Conservation (phyloP, 345 rosid genomes). For the Eutrema heterophyllum region DNA sequence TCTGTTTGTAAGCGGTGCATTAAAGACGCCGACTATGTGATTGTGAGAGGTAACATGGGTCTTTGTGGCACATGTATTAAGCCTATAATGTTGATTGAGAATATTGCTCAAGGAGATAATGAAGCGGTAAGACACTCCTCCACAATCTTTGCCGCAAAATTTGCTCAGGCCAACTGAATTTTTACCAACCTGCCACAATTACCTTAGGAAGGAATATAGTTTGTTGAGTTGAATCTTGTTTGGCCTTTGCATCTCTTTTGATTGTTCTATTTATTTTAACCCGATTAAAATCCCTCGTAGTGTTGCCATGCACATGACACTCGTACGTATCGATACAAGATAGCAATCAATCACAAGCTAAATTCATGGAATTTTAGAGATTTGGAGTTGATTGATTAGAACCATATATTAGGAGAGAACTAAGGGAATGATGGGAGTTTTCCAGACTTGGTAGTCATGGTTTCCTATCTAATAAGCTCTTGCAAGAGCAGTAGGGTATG, state of each 20-base stretch:
- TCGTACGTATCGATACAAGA: background rate
- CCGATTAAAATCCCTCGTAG: background rate
- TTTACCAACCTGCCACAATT: conserved; percentile 1
- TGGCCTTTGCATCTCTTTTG: conserved; percentile 8
- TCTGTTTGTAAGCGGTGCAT: conserved; percentile 92
- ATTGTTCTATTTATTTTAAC: background rate
- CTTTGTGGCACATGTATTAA: conserved; percentile 87
- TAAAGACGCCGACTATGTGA: conserved; percentile 75
- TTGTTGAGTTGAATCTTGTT: conserved; percentile 6
- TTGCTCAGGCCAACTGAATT: background rate
- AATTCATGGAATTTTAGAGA: background rate
- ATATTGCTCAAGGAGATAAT: conserved; percentile 40
- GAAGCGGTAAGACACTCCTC: conserved; percentile 53
- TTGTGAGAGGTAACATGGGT: conserved; percentile 81
- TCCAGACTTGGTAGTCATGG: conserved; percentile 5
- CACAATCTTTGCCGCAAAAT: background rate
- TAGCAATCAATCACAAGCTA: background rate
- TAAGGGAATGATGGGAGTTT: background rate
- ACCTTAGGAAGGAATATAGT: conserved; percentile 7
- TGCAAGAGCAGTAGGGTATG: background rate
- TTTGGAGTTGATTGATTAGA: background rate
- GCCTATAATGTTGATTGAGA: conserved; percentile 88
- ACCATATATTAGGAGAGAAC: background rate
- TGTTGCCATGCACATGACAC: conserved; percentile 15
- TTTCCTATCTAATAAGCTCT: background rate